Base-by-base conservation (phyloP, 495 filamentous ascomycete genomes). In the Penicillium manginii region DNA sequence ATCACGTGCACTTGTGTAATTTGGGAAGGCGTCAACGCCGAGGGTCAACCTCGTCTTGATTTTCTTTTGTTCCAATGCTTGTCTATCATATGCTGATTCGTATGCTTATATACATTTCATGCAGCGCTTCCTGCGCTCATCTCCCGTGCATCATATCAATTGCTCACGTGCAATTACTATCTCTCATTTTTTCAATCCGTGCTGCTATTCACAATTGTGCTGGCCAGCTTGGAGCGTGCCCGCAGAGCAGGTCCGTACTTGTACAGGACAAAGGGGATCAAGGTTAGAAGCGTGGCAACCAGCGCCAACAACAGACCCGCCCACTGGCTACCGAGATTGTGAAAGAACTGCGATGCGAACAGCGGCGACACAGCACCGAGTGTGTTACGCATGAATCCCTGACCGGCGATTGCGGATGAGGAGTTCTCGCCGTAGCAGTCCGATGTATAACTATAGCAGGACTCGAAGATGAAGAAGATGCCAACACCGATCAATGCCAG, bases 401-500 rank as follows among this genome's bases (percentile, higher is more conserved):
- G 74, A 1, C 78, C 80, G 9, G 78, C 83, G 18, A 74, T 75
- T n/a, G 78, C 74, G 7, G 75, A 76, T 0, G 75, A 78, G 0
- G 74, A 68, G 62, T 71, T 76, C 52, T 74, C 69, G 19, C 75
- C 76, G 51, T 81, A 81, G 64, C 78, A 79, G 57, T 74, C 69
- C 2, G 71, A 68, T 0, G 78, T 81, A 51, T 78, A 82, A 11
- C 71, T 75, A 46, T 78, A 73, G 46, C 63, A 64, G 2, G 68
- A 71, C 65, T 82, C 79, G 57, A 82, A 68, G 52, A 81, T 75
- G 58, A 79, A 76, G 64, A 81, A 81, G 60, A 80, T 81, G 51
- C 79, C 79, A 43, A 82, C 67, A 42, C 66, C 59, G 50, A 74
- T 76, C 4, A 72, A 64, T 2, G 59, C 68, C 6, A 76, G 62